phyloP scores from a whole-genome alignment of 1,284 basidiomycete genomes.

The Sutorius eximius region DNA sequence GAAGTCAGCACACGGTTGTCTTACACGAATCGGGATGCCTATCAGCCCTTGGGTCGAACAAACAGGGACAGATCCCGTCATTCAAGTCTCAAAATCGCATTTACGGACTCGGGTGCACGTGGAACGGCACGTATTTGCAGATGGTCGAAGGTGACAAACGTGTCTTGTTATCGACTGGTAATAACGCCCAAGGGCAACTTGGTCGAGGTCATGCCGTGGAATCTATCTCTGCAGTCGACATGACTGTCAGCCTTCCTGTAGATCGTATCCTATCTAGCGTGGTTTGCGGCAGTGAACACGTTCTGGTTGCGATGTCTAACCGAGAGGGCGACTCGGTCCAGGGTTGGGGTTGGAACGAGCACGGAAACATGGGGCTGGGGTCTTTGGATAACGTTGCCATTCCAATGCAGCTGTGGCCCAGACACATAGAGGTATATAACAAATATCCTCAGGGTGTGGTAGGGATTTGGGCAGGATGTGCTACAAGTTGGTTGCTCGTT shows the following conservation, averaged over 20 bases:
- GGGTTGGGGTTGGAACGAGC: constrained; percentile 96
- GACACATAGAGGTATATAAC: constrained; percentile 10
- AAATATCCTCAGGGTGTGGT: constrained; percentile 24
- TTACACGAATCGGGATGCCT: constrained; percentile 51
- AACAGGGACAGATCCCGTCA: constrained; percentile 64
- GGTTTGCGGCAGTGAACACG: constrained; percentile 81
- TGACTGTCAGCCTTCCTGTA: constrained; percentile 40
- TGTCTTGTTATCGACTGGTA: constrained; percentile 56
- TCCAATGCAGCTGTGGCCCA: constrained; percentile 57
- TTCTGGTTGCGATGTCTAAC: constrained; percentile 44
- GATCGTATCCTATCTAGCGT: constrained; percentile 27
- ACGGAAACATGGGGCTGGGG: constrained; percentile 82
- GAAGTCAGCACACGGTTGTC: constrained; percentile 71
- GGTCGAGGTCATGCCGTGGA: constrained; percentile 38
- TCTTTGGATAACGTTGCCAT: constrained; percentile 51
- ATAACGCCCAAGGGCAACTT: constrained; percentile 71
- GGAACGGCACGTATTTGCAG: constrained; percentile 78
- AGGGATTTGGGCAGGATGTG: constrained; percentile 67
- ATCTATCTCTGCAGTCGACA: constrained; percentile 6
- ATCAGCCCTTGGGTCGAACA: constrained; percentile 61
- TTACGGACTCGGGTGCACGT: constrained; percentile 61
- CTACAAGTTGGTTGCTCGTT: constrained; percentile 69
- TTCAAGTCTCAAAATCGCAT: constrained; percentile 36
- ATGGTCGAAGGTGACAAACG: constrained; percentile 20
- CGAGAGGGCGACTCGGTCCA: constrained; percentile 47